These are phyloP conservation scores for Aschersonia sp. DNA, from an alignment of 2,329 filamentous ascomycete species.

Conservation along the genomic window DNA sequence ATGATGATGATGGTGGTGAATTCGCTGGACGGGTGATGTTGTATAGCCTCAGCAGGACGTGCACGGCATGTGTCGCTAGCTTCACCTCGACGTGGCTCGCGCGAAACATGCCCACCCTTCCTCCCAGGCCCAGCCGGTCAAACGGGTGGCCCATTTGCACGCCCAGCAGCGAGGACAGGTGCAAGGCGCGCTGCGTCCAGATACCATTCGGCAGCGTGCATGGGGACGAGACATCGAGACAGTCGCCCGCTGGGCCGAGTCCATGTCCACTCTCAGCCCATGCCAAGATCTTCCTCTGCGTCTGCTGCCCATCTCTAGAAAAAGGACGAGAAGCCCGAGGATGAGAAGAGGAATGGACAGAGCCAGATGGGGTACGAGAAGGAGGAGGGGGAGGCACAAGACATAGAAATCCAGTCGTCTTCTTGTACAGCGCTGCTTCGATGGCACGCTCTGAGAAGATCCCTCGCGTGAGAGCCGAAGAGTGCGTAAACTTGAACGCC, in stretches of 20 bases:
- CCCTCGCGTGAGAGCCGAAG: slow-evolving; percentile 5
- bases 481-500: slow-evolving; percentile 14
- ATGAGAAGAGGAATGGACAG: background rate
- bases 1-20: background rate
- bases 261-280: slow-evolving; percentile 21
- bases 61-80: slow-evolving; percentile 18
- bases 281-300: slow-evolving; percentile 12
- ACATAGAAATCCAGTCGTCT: slow-evolving; percentile 18
- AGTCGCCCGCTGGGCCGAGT: slow-evolving; percentile 12
- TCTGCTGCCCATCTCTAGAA: background rate
- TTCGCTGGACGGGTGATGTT: slow-evolving; percentile 6
- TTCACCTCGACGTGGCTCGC: slow-evolving; percentile 26
- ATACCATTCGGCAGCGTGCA: slow-evolving; percentile 13
- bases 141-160: slow-evolving; percentile 15
- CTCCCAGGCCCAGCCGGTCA: slow-evolving; percentile 8
- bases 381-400: slow-evolving; percentile 5
- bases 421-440: slow-evolving; percentile 8
- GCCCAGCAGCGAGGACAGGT: slow-evolving; percentile 13
- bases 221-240: slow-evolving; percentile 10
- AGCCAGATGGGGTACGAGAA: background rate
- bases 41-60: slow-evolving; percentile 13
- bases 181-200: slow-evolving; percentile 17
- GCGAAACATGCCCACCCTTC: slow-evolving; percentile 11
- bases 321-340: background rate
- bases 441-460: slow-evolving; percentile 3